Evolutionary conservation across 768 basidiomycete genomes (phyloP), one percentile per base, ranked within the genome.

Genomic region (Candolleomyces eurysporus): DNA sequence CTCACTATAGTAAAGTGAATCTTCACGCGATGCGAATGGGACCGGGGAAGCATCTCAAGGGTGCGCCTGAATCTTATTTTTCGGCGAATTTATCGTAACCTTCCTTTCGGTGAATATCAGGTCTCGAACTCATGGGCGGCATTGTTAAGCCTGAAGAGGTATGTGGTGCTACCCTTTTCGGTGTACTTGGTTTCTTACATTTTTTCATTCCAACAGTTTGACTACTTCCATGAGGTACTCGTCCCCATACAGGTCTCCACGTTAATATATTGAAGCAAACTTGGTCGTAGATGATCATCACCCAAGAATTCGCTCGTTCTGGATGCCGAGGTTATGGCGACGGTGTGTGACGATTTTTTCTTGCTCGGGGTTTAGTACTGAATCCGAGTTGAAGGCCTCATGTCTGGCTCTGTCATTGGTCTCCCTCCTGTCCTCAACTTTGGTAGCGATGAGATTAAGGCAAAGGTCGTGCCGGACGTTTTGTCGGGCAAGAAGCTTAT

Each of bases 11-110:
- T 16, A 86, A 86, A 55, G 57, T 84, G 32, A 87, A 94, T 67
- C 59, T 98, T 19, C 91, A 93, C 70, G 91, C 92, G 14, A 96
- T 97, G 95, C 87, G 92, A 19, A 80, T 96, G 76, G 96, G 96
- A 16, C 96, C 96, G 22, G 94, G 94, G 30, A 91, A 91, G 72
- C 94, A 97, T 67, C 79, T 98, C 22, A 82, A 91, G 66, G 76
- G 78, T 56, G 19, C 39, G 54, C 42, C 19, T 56, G 68, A 48
- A 10, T 58, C 58, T 26, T 14, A 21, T 10, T 9, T 39, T 48
- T 53, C 22, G 30, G 16, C 16, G 11, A 10, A 19, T 30, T n/a
- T 13, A 45, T 53, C 40, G 36, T 42, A 39, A 32, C n/a, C 45
- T 14, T 16, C 11, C 22, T 45, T 9, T 21, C 49, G 31, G 26